phyloP scores from a whole-genome alignment of 108 stramenopile genomes.

The Cyclostephanos tholiformis region DNA sequence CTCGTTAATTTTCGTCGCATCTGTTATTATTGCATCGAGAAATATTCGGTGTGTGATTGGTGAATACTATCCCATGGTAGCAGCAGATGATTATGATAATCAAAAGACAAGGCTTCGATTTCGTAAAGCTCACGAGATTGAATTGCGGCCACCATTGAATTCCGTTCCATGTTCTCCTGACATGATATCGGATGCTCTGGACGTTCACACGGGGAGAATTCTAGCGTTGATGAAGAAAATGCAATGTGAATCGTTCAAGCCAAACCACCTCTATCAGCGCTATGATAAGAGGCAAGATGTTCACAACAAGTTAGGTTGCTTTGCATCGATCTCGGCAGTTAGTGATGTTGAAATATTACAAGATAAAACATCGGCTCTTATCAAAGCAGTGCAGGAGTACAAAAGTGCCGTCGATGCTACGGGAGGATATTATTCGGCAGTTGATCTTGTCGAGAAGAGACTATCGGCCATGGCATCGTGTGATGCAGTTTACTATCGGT shows the following conservation, averaged over 20 bases:
- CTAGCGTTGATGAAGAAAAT: conserved; percentile 32
- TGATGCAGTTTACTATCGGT: conserved; percentile 40
- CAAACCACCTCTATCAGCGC: not conserved
- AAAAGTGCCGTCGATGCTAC: conserved; percentile 11
- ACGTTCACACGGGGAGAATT: conserved; percentile 19
- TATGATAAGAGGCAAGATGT: not conserved
- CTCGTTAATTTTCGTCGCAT: conserved; percentile 23
- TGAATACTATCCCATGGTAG: conserved; percentile 25
- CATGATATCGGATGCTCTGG: conserved; percentile 26
- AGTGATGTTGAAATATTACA: conserved; percentile 27
- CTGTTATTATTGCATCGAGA: conserved; percentile 25
- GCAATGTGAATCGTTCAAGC: not conserved
- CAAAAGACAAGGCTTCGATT: conserved; percentile 4
- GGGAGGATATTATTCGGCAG: conserved; percentile 9
- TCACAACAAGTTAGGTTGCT: not conserved
- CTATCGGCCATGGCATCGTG: conserved; percentile 35
- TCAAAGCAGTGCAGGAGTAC: conserved; percentile 23
- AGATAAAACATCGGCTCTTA: conserved; percentile 30
- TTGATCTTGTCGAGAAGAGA: conserved; percentile 22
- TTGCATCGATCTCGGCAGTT: conserved; percentile 6
- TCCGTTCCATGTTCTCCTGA: conserved; percentile 22
- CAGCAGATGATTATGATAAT: not conserved
- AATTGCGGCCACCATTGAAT: conserved; percentile 30
- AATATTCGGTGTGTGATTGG: conserved; percentile 43
- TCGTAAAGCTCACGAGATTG: not conserved